These are phyloP conservation scores for Pulveroboletus sp. DNA, from an alignment of 768 basidiomycete species.

Conservation along the genomic window DNA sequence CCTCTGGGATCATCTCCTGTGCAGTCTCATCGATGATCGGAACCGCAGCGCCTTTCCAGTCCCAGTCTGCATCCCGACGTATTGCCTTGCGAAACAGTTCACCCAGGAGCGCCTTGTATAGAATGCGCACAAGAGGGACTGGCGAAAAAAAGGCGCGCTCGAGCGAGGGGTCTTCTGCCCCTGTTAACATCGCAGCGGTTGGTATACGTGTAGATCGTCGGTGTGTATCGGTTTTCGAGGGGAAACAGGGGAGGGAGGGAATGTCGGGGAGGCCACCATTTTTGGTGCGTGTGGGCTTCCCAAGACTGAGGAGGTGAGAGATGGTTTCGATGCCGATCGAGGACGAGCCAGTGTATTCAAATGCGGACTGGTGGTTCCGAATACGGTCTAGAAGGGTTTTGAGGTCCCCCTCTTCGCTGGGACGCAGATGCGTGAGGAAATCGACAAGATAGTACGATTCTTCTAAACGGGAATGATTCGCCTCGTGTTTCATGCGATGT, in stretches of 20 bases:
- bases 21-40: constrained; percentile 17
- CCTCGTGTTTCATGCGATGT: constrained; percentile 27
- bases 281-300: background rate
- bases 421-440: constrained; percentile 20
- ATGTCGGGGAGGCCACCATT: constrained; percentile 3
- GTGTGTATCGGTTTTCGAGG: background rate
- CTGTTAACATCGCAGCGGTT: constrained; percentile 17
- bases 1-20: constrained; percentile 19
- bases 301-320: constrained; percentile 22
- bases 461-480: background rate
- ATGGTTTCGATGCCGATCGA: constrained; percentile 14
- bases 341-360: background rate
- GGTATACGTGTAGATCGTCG: constrained; percentile 6
- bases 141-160: constrained; percentile 14
- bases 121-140: constrained; percentile 20
- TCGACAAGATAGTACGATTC: constrained; percentile 21
- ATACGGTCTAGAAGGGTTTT: constrained; percentile 18
- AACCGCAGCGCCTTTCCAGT: constrained; percentile 18
- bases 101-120: constrained; percentile 18
- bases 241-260: background rate
- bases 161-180: background rate
- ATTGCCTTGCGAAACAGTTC: constrained; percentile 22
- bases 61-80: constrained; percentile 16
- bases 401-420: constrained; percentile 17
- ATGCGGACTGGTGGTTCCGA: background rate